Evolutionary conservation across 2,329 filamentous ascomycete species (phyloP).

Genomic region (Pyrenophora graminea): DNA sequence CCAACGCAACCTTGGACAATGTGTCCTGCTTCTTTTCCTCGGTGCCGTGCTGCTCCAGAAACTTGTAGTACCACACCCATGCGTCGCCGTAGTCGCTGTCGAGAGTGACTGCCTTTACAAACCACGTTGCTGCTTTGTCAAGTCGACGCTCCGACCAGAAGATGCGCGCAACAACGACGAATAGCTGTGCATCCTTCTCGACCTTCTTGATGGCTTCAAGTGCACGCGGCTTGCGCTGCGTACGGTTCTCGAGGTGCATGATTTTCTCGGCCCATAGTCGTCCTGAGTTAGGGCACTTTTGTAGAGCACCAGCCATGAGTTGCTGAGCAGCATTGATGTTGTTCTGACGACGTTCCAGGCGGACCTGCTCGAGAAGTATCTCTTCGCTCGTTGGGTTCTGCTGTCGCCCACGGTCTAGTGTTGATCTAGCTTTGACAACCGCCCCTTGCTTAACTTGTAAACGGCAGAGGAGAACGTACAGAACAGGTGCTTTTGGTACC

Average conservation of each 20-base stretch:
- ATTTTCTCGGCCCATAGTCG: constrained; percentile 93
- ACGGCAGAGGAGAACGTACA: constrained; percentile 88
- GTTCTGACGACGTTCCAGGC: constrained; percentile 84
- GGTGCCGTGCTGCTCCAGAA: constrained; percentile 87
- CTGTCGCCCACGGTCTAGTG: constrained; percentile 87
- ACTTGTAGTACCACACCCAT: constrained; percentile 99
- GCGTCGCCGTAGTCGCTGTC: constrained; percentile 88
- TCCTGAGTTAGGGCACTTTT: constrained; percentile 86
- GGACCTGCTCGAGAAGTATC: constrained; percentile 91
- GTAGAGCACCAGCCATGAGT: constrained; percentile 89
- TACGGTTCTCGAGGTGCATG: constrained; percentile 88
- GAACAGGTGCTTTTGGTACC: constrained; percentile 77
- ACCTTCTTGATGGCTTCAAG: constrained; percentile 97
- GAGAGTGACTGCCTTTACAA: constrained; percentile 89
- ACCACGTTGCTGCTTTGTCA: constrained; percentile 95
- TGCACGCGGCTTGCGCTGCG: constrained; percentile 87
- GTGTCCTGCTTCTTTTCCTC: constrained; percentile 90
- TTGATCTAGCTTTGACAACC: constrained; percentile 87
- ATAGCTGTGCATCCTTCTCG: constrained; percentile 85
- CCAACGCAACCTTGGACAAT: constrained; percentile 75
- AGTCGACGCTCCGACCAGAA: constrained; percentile 94
- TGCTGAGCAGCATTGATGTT: constrained; percentile 84
- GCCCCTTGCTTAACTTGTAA: constrained; percentile 85
- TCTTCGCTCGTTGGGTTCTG: constrained; percentile 82
- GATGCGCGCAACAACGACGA: constrained; percentile 89